These are phyloP conservation scores for Fusarium beomiforme DNA, from an alignment of 2,329 filamentous ascomycete species.

Conservation along the genomic window DNA sequence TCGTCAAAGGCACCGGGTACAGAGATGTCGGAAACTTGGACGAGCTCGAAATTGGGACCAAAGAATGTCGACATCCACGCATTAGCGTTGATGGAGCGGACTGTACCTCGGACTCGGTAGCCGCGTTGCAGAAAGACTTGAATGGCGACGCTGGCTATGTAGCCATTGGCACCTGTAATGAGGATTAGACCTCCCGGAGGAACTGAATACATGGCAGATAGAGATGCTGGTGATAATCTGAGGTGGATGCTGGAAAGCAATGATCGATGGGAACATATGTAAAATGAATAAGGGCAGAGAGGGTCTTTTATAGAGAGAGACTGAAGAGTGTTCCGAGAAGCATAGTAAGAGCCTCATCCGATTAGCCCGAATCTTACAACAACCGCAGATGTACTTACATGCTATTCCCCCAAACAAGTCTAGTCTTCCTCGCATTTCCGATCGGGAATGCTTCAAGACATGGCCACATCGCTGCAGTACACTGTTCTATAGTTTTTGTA, in stretches of 20 bases:
- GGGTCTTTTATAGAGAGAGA: background rate
- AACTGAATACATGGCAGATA: background rate
- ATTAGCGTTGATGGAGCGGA: background rate
- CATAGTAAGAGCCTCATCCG: background rate
- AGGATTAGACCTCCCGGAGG: background rate
- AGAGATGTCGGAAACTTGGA: background rate
- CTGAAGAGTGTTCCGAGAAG: background rate
- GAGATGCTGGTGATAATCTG: background rate
- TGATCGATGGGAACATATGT: background rate
- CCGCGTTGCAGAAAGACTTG: background rate
- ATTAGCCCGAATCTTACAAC: background rate
- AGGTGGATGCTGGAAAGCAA: accelerated
- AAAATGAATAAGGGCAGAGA: background rate
- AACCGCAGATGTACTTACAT: too few species aligned
- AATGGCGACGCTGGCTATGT: background rate
- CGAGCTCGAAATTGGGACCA: background rate
- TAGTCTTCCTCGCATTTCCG: too few species aligned
- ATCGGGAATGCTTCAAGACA: too few species aligned
- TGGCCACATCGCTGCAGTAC: too few species aligned
- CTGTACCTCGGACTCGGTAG: background rate
- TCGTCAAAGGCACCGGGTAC: background rate
- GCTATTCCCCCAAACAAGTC: too few species aligned
- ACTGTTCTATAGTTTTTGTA: too few species aligned
- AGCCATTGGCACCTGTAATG: background rate
- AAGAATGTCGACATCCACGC: background rate